Evolutionary conservation across 129 eudicot genomes (phyloP), one percentile per base, ranked within the genome.

Genomic region (Ambrosia trifida): DNA sequence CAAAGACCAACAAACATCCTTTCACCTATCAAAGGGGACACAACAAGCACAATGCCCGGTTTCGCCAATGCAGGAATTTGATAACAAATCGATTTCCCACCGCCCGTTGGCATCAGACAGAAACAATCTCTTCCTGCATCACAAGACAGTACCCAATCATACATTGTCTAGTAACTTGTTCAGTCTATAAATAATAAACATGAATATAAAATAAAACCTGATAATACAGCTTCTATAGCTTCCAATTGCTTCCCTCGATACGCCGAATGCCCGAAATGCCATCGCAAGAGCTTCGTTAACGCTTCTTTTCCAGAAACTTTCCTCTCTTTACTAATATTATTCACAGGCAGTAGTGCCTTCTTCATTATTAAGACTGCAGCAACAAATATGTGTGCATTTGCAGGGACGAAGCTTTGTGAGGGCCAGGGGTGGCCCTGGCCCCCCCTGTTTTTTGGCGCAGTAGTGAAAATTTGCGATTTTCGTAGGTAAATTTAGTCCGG

Each of bases 41-140:
- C 98, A 72, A 94, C 97, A 33, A 94, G 98, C 84, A 94, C 98
- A 51, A 89, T 82, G 66, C 98, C 98, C 2, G 72, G 81, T 81
- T 89, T 89, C 18, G 87, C 85, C 41, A 94, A 54, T 1, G 97
- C 96, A n/a, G 98, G 98, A 45, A 94, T 87, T 81, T 94, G 98
- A 75, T 87, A 94, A 74, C 98, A 94, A 80, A 94, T 85, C 5
- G 98, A 94, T 88, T 94, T 94, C 72, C 98, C 98, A 17, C 98
- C 97, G 74, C 98, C 97, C 35, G 93, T 94, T 49, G 98, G 97
- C 98, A 94, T 94, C 72, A 94, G 86, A 73, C 98, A 94, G 72
- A 94, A 94, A 82, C 98, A 89, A 74, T 94, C 97, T 69, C 90
- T 83, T 76, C 97, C 98, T 93, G 73, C 68, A 81, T 51, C 1